These are phyloP conservation scores for Syzygium aqueum DNA, from an alignment of 345 rosid genomes.

Conservation along the genomic window DNA sequence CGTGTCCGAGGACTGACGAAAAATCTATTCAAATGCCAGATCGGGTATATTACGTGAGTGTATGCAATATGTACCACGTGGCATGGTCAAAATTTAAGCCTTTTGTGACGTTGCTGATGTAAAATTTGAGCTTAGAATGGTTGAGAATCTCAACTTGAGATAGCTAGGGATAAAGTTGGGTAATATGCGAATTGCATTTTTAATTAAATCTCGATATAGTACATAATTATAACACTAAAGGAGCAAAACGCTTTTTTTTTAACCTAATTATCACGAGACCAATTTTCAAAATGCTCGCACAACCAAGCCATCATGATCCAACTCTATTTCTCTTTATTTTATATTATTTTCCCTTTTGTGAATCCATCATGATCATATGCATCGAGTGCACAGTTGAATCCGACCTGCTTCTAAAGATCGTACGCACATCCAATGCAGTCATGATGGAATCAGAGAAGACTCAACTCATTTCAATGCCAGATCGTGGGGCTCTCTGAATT, in stretches of 20 bases:
- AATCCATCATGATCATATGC: background rate
- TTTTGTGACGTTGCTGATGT: too few species aligned
- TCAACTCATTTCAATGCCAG: background rate
- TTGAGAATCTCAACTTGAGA: background rate
- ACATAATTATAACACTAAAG: background rate
- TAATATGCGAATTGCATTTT: background rate
- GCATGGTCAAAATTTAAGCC: background rate
- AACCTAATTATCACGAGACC: background rate
- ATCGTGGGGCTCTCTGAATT: background rate
- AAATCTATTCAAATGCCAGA: background rate
- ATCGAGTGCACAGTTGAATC: background rate
- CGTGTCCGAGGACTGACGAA: accelerated
- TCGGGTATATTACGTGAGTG: background rate
- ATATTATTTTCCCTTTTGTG: background rate
- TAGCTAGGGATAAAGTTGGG: background rate
- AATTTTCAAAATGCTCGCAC: background rate
- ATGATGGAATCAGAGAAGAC: background rate
- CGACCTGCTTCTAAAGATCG: background rate
- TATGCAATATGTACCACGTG: background rate
- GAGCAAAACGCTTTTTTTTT: background rate
- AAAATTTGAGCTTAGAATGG: background rate
- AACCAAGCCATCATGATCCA: background rate
- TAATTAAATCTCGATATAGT: background rate
- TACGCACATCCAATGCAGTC: background rate
- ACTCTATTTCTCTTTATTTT: background rate